phyloP scores from a whole-genome alignment of 2,329 filamentous ascomycete genomes.

The Westerdykella aurantiaca region DNA sequence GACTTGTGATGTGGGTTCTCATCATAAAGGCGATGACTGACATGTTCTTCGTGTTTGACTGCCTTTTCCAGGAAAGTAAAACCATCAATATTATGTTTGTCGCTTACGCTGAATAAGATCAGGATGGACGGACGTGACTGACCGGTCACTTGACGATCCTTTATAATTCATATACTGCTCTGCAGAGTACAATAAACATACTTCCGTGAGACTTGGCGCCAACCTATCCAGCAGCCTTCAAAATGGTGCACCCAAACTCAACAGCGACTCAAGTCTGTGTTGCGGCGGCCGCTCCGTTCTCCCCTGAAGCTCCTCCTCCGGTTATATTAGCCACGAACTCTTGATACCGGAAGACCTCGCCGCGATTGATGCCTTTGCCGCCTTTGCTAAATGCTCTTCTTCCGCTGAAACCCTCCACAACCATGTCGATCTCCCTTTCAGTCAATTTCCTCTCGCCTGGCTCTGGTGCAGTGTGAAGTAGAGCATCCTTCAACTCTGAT shows the following conservation, averaged over 20 bases:
- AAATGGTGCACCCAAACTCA: background rate
- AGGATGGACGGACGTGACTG: too few species aligned
- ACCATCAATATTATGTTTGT: too few species aligned
- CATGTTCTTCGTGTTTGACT: too few species aligned
- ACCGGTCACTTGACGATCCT: too few species aligned
- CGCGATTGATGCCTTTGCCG: constrained; percentile 48
- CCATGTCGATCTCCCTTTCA: constrained; percentile 68
- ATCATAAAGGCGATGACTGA: too few species aligned
- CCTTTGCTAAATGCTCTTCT: constrained; percentile 72
- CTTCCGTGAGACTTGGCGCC: too few species aligned
- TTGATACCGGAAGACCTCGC: constrained; percentile 88
- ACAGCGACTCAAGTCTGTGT: constrained; percentile 1
- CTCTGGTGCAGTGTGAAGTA: constrained; percentile 77
- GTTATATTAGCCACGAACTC: constrained; percentile 67
- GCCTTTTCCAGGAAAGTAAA: too few species aligned
- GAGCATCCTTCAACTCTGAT: constrained; percentile 70
- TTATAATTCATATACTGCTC: too few species aligned
- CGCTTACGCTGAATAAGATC: too few species aligned
- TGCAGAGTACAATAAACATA: too few species aligned
- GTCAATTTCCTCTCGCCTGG: constrained; percentile 30
- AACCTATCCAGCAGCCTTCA: too few species aligned
- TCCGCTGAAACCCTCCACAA: constrained; percentile 81
- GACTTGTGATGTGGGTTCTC: too few species aligned
- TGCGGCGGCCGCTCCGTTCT: constrained; percentile 14
- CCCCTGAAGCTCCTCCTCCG: constrained; percentile 30